Conservation (phyloP, 495 filamentous ascomycete genomes). For the Hyaloscypha variabilis region DNA sequence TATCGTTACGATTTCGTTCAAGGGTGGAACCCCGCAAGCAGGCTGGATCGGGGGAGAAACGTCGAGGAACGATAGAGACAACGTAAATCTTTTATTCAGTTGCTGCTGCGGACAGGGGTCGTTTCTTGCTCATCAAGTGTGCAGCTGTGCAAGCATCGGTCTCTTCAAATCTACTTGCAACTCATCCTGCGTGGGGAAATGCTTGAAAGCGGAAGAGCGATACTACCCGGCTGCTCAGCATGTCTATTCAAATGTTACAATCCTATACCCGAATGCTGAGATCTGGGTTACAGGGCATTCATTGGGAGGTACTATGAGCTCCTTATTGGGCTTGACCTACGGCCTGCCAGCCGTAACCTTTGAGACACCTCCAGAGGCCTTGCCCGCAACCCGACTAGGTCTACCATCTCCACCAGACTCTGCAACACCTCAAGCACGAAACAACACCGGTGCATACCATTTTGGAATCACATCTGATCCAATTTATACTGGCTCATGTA, state of each 20-base stretch:
- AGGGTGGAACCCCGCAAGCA: slow-evolving; percentile 76
- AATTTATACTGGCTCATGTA: slow-evolving; percentile 88
- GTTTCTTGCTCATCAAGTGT: slow-evolving; percentile 43
- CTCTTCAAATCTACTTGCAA: slow-evolving; percentile 42
- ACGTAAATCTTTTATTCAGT: slow-evolving; percentile 94
- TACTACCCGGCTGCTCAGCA: slow-evolving; percentile 45
- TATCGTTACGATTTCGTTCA: slow-evolving; percentile 85
- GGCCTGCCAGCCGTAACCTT: slow-evolving; percentile 84
- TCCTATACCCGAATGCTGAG: slow-evolving; percentile 36
- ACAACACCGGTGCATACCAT: slow-evolving; percentile 76
- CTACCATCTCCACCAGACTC: slow-evolving; percentile 74
- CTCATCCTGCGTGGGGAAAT: slow-evolving; percentile 41
- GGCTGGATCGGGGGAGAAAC: slow-evolving; percentile 91
- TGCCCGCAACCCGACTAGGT: slow-evolving; percentile 79
- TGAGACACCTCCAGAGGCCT: slow-evolving; percentile 85
- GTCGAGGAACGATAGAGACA: slow-evolving; percentile 91
- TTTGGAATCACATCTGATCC: slow-evolving; percentile 94
- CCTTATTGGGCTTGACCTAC: slow-evolving; percentile 82
- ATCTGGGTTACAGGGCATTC: slow-evolving; percentile 52
- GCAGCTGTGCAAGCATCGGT: slow-evolving; percentile 39
- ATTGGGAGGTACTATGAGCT: slow-evolving; percentile 80
- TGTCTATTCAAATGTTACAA: slow-evolving; percentile 47
- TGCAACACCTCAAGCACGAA: slow-evolving; percentile 58
- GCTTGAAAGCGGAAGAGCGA: slow-evolving; percentile 37
- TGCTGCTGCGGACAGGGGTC: slow-evolving; percentile 78